Evolutionary conservation across 73 alveolate species (phyloP).

Genomic region (Symbiodinium natans): DNA sequence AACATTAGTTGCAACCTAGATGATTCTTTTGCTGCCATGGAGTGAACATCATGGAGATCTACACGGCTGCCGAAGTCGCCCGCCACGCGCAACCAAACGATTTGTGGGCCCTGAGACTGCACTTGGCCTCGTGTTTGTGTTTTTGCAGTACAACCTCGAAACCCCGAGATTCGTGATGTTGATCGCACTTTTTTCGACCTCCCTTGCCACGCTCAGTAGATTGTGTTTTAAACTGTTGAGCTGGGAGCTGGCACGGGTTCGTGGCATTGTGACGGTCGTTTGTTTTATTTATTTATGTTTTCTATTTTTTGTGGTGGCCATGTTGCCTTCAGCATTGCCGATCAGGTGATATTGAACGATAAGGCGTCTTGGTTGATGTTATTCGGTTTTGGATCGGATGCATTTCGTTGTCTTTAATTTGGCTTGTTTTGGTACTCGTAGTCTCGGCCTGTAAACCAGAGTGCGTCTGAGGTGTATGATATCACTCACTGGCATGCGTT

Average conservation of each 20-base stretch:
- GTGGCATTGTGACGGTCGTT: background rate
- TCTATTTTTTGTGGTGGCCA: background rate
- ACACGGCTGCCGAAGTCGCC: slow-evolving; percentile 60
- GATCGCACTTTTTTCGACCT: too few relatives aligned
- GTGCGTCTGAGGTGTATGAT: slow-evolving; percentile 27
- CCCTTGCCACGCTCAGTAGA: too few relatives aligned
- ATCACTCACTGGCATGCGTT: slow-evolving; percentile 60
- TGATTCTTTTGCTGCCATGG: background rate
- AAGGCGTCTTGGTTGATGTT: background rate
- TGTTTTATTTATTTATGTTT: too few relatives aligned
- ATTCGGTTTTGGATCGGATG: too few relatives aligned
- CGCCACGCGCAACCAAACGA: slow-evolving; percentile 39
- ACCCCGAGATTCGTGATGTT: too few relatives aligned
- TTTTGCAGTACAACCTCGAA: too few relatives aligned
- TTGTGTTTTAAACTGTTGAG: too few relatives aligned
- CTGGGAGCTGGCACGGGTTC: too few relatives aligned
- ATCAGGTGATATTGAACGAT: background rate
- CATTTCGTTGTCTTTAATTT: too few relatives aligned
- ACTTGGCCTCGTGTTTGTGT: background rate
- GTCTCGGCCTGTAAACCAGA: too few relatives aligned
- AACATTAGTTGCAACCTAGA: background rate
- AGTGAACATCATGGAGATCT: background rate
- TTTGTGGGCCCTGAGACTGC: slow-evolving; percentile 34
- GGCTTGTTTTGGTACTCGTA: too few relatives aligned
- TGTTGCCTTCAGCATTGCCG: background rate